phyloP scores from a whole-genome alignment of 2,329 filamentous ascomycete genomes.

The Magnaporthiopsis rhizophila region DNA sequence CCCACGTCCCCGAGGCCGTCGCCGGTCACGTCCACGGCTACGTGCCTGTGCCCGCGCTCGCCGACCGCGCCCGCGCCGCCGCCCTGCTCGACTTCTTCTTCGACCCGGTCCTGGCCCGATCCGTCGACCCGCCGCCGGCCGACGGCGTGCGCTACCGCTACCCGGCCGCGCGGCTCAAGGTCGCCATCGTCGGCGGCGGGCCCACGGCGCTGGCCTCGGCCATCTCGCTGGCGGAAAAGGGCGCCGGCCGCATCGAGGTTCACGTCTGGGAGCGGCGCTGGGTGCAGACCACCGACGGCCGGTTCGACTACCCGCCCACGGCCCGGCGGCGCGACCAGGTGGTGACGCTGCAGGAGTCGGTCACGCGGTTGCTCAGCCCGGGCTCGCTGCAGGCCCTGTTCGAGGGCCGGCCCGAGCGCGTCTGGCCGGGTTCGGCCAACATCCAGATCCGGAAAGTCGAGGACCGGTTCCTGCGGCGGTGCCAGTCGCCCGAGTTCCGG shows the following conservation, averaged over 20 bases:
- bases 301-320: constrained; percentile 21
- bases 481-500: constrained; percentile 23
- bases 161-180: constrained; percentile 11
- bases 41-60: constrained; percentile 4
- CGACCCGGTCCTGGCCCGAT: constrained; percentile 23
- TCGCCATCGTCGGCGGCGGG: constrained; percentile 6
- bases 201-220: constrained; percentile 12
- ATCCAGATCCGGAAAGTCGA: constrained; percentile 31
- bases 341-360: constrained; percentile 27
- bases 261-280: constrained; percentile 28
- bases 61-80: constrained; percentile 15
- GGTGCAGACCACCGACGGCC: constrained; percentile 14
- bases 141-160: constrained; percentile 20
- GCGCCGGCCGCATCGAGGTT: constrained; percentile 22
- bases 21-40: constrained; percentile 2
- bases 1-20: constrained; percentile 16
- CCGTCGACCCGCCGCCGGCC: constrained; percentile 15
- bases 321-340: constrained; percentile 26
- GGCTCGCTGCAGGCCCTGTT: constrained; percentile 22
- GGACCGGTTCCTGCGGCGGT: constrained; percentile 25
- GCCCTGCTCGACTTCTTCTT: constrained; percentile 27
- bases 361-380: constrained; percentile 22
- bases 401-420: constrained; percentile 23
- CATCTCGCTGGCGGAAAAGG: constrained; percentile 25
- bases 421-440: constrained; percentile 28